Conservation (phyloP, 2,329 filamentous ascomycete genomes). For the Rhynchosporium secalis region DNA sequence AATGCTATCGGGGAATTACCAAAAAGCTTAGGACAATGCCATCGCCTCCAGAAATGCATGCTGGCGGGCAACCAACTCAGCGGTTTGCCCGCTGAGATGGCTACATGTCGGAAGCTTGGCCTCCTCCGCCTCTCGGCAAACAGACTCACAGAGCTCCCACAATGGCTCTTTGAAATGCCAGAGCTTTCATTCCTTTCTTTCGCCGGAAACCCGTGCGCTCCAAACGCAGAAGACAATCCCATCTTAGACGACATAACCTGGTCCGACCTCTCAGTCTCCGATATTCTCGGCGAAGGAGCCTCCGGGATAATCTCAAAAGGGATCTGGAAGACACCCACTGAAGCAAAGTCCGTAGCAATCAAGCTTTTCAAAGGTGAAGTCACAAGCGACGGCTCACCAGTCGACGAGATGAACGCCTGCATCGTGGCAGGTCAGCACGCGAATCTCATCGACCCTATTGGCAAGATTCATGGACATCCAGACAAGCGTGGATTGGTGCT, state of each 20-base stretch:
- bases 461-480: conserved; percentile 46
- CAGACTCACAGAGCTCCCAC: conserved; percentile 42
- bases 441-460: conserved; percentile 49
- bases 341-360: conserved; percentile 46
- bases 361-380: conserved; percentile 51
- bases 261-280: conserved; percentile 44
- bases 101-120: conserved; percentile 46
- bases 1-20: conserved; percentile 46
- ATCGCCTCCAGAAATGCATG: conserved; percentile 50
- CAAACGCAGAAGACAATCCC: conserved; percentile 30
- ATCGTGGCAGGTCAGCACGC: conserved; percentile 48
- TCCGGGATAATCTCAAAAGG: conserved; percentile 50
- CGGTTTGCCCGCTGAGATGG: conserved; percentile 46
- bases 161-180: conserved; percentile 48
- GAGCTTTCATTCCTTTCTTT: conserved; percentile 50
- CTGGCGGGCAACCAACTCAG: conserved; percentile 48
- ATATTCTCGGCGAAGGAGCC: conserved; percentile 47
- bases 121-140: conserved; percentile 49
- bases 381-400: conserved; percentile 49
- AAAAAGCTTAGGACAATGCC: conserved; percentile 45
- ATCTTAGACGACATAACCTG: conserved; percentile 45
- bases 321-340: conserved; percentile 39
- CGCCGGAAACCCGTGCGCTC: conserved; percentile 48
- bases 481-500: conserved; percentile 47
- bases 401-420: conserved; percentile 51